phyloP scores from a whole-genome alignment of 2,329 filamentous ascomycete species.

The Fonsecaea nubica region DNA sequence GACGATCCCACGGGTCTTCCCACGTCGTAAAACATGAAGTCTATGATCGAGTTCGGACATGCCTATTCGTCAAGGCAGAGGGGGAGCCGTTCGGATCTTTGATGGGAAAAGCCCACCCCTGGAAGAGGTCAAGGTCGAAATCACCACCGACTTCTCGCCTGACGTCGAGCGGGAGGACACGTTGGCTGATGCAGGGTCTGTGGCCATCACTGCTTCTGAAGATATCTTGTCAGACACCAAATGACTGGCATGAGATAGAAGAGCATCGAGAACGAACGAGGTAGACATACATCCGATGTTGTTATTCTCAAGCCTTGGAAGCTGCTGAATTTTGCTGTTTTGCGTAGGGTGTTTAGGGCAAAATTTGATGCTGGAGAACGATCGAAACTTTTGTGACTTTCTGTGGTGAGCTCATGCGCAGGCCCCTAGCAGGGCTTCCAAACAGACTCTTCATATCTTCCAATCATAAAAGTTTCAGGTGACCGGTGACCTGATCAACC shows the following conservation, averaged over 20 bases:
- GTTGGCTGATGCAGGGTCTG: slow-evolving; percentile 26
- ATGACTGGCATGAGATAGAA: slow-evolving; percentile 36
- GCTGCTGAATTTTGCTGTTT: neutral
- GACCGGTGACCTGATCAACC: slow-evolving; percentile 83
- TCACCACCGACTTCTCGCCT: slow-evolving; percentile 21
- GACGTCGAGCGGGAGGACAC: slow-evolving; percentile 35
- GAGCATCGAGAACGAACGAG: slow-evolving; percentile 30
- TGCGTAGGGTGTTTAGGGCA: neutral
- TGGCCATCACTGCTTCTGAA: slow-evolving; percentile 30
- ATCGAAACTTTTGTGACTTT: neutral
- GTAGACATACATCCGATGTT: slow-evolving; percentile 31
- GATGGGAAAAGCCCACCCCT: slow-evolving; percentile 20
- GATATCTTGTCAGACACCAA: slow-evolving; percentile 34
- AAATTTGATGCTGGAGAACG: neutral
- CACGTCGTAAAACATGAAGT: slow-evolving; percentile 44
- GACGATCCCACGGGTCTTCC: slow-evolving; percentile 51
- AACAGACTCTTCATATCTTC: neutral
- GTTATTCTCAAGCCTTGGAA: neutral
- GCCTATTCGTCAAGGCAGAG: slow-evolving; percentile 19
- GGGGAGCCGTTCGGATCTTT: neutral
- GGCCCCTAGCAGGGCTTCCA: neutral
- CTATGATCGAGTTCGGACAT: slow-evolving; percentile 61
- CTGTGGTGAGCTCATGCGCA: neutral
- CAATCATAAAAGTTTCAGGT: slow-evolving; percentile 77
- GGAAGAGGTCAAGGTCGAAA: slow-evolving; percentile 24